Base-by-base conservation (phyloP, 2,329 filamentous ascomycete species). In the Aspergillus oerlinghausenensis region DNA sequence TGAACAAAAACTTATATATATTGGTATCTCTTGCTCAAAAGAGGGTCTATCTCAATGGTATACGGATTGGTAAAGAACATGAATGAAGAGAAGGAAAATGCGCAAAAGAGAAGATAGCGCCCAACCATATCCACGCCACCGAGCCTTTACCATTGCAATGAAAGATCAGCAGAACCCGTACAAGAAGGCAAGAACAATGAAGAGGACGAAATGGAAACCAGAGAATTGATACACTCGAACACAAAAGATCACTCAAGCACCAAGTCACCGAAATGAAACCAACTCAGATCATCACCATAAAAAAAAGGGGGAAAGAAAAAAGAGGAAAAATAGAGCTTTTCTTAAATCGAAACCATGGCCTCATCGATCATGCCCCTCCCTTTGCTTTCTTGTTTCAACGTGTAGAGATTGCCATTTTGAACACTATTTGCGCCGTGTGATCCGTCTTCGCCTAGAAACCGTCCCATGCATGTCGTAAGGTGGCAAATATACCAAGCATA, bases 401-500 rank as follows among this genome's bases (percentile, higher is more conserved):
- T 45, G 10, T 55, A 51, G 62, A 57, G 45, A 59, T 64, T 58
- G 61, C 52, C 59, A 61, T 68, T 61, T 62, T 63, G 43, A 47
- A 66, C 64, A 64, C 60, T 68, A 28, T 66, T 72, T 73, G 69
- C 72, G 71, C 71, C 71, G 66, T 69, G 65, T 70, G 63, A 70
- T 65, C 70, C 67, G 63, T 69, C 70, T 72, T 74, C 72, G 72
- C 72, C 72, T 63, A 63, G 63, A 73, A 65, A 70, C 69, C 67
- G 65, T 70, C 68, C 70, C 71, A 75, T 75, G 72, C 72, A 74
- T 69, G 64, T 73, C 71, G 67, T 73, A 69, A 74, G 59, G 61
- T 70, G 60, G 60, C 61, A 62, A 70, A 68, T 66, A 71, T 68
- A 69, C 62, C 65, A 65, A 68, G 65, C 60, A 63, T 57, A 66